Percentiles rank a stretch among this genome's conserved stretches.
phyloP scores from a whole-genome alignment of 164 flowering plant genomes.

The Chimonanthus praecox region DNA sequence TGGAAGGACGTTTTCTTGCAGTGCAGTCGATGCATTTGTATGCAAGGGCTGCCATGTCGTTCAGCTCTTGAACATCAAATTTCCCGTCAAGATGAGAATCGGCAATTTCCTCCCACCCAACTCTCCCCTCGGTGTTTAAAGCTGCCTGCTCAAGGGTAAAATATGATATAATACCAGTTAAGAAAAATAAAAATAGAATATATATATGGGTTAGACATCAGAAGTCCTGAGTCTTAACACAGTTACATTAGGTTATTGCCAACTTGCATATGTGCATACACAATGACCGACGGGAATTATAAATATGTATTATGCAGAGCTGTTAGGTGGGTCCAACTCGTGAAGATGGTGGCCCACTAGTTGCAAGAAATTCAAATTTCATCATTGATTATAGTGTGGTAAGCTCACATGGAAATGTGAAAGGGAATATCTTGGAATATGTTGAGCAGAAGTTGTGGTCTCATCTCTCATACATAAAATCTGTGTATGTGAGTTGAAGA shows the following conservation, averaged over 20 bases:
- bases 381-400: no score
- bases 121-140: conserved; percentile 63
- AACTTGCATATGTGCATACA: neutral
- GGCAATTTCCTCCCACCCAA: conserved; percentile 92
- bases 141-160: conserved; percentile 57
- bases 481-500: no score
- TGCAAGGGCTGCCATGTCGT: conserved; percentile 70
- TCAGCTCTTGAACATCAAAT: conserved; percentile 59
- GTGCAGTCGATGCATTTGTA: conserved; percentile 64
- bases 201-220: no score
- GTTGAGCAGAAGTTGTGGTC: no score
- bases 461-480: no score
- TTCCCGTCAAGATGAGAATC: conserved; percentile 73
- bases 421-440: no score
- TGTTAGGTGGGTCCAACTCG: no score
- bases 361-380: no score
- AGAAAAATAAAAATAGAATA: neutral
- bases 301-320: no score
- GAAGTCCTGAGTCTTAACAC: no score
- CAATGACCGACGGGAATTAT: neutral
- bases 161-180: neutral
- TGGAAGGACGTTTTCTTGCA: conserved; percentile 72
- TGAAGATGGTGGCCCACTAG: no score
- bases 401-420: no score
- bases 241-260: neutral